These are phyloP conservation scores for Chaetomidium leptoderma DNA, from an alignment of 495 filamentous ascomycete genomes.

Conservation along the genomic window DNA sequence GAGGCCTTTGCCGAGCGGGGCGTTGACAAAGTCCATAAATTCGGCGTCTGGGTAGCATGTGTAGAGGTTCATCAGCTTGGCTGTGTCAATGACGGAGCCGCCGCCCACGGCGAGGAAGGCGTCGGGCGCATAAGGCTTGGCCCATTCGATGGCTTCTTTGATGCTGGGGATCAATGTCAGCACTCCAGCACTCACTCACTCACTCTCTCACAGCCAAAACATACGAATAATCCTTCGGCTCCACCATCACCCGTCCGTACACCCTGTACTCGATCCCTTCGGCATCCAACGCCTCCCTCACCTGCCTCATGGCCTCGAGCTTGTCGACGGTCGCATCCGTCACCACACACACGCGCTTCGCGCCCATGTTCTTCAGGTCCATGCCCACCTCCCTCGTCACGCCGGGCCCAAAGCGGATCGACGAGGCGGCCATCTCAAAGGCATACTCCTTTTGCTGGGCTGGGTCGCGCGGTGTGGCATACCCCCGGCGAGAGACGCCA, in stretches of 20 bases:
- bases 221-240: conserved; percentile 90
- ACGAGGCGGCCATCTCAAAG: conserved; percentile 95
- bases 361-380: conserved; percentile 90
- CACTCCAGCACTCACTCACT: no score
- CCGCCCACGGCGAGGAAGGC: conserved; percentile 90
- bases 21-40: conserved; percentile 97
- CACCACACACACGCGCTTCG: conserved; percentile 81
- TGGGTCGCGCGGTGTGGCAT: conserved; percentile 67
- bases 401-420: conserved; percentile 88
- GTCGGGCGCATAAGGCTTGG: conserved; percentile 73
- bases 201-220: no score
- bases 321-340: conserved; percentile 77
- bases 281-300: conserved; percentile 65
- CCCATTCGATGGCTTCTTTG: conserved; percentile 80
- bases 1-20: conserved; percentile 80
- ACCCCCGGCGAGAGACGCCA: conserved; percentile 33
- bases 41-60: conserved; percentile 79
- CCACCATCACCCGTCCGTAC: conserved; percentile 71
- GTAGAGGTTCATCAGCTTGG: conserved; percentile 98
- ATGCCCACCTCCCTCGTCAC: conserved; percentile 98
- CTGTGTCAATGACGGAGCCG: conserved; percentile 90
- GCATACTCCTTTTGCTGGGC: conserved; percentile 88
- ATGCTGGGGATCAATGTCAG: no score
- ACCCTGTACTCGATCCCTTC: conserved; percentile 78
- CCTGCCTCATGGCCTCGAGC: conserved; percentile 81